These are phyloP conservation scores for Limonium bicolor DNA, from an alignment of 148 eudicot genomes.

Conservation along the genomic window DNA sequence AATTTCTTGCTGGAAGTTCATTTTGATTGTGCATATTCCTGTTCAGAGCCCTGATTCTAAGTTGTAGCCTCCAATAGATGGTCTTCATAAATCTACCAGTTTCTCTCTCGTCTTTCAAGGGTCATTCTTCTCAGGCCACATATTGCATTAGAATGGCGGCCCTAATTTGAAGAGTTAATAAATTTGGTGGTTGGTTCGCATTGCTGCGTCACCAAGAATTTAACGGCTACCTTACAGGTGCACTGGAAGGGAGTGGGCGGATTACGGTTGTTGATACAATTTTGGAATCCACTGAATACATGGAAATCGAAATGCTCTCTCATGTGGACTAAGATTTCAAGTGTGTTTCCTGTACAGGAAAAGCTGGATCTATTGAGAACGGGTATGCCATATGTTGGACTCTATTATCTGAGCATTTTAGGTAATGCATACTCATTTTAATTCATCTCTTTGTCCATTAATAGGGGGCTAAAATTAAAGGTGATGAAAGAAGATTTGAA, in stretches of 20 bases:
- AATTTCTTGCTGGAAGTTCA: no score
- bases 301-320: constrained; percentile 94
- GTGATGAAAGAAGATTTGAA: constrained; percentile 97
- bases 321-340: constrained; percentile 72
- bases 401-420: neutral
- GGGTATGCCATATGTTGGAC: constrained; percentile 29
- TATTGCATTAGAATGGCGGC: no score
- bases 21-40: neutral
- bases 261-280: constrained; percentile 90
- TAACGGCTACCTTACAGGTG: no score
- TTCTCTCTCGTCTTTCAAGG: no score
- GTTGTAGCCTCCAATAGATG: no score
- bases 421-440: neutral
- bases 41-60: no score
- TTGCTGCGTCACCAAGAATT: no score
- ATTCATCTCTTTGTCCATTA: neutral
- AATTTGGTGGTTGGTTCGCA: no score
- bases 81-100: no score
- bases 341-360: constrained; percentile 88
- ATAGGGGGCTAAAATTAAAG: constrained; percentile 95
- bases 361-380: constrained; percentile 93
- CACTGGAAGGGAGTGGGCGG: constrained; percentile 99
- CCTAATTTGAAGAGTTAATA: no score
- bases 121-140: no score
- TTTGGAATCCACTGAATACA: constrained; percentile 85